Evolutionary conservation across 768 basidiomycete species (phyloP), one percentile per base, ranked within the genome.

Genomic region (Boletus rubescentipes): DNA sequence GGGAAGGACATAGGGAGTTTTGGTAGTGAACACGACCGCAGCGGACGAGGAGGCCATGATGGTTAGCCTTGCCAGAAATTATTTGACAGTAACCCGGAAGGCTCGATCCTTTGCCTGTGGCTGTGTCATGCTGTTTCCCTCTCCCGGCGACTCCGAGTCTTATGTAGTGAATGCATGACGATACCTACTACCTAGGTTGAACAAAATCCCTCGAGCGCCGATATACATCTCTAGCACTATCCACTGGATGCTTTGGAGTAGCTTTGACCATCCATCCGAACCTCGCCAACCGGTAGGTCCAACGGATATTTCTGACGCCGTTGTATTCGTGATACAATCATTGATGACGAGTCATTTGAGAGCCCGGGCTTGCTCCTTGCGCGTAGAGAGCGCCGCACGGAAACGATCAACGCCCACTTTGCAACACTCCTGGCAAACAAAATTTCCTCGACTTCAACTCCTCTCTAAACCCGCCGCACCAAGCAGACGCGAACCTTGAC

Each of bases 1-100:
- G 89, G 63, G 63, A 11, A 64, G 51, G 11, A 47, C 52, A 52
- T 66, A 63, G 2, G 54, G 37, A 12, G 63, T 47, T 36, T 60
- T 63, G n/a, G 63, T 64, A 2, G 60, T 56, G 49, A 64, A 60
- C 9, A 50, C 20, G 29, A 64, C 54, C 16, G 64, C 57, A 39
- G 64, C 47, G n/a, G 61, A 51, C 26, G 31, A 32, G 54, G 59
- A 42, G 31, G 56, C 47, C 52, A 42, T 42, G 26, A 48, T 59
- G 40, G 37, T 51, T 2, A 14, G 10, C n/a, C 21, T n/a, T 7
- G 4, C 9, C 10, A 31, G 30, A 46, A n/a, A n/a, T 14, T 23
- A 16, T 9, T 11, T 38, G 37, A 18, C 18, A 14, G 10, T 9
- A 3, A n/a, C n/a, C n/a, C n/a, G n/a, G n/a, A n/a, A n/a, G n/a